These are phyloP conservation scores for Curvularia sp. DNA, from an alignment of 2,329 filamentous ascomycete genomes.

Conservation along the genomic window DNA sequence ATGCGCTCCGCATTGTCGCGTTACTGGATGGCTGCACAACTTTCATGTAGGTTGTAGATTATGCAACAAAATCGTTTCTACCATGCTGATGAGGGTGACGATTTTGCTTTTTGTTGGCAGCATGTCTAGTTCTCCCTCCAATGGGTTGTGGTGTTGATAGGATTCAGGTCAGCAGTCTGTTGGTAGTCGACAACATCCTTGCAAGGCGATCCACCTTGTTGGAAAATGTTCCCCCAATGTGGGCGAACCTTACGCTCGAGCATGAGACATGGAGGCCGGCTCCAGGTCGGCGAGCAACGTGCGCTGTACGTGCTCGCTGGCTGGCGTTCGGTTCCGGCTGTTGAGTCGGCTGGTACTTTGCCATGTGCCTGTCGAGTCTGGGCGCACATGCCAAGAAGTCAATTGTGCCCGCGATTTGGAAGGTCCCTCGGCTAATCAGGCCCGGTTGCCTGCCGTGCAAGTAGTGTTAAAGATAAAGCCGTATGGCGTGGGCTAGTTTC, in stretches of 20 bases:
- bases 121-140: background rate
- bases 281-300: background rate
- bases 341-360: background rate
- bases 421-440: conserved; percentile 11
- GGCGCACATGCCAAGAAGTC: background rate
- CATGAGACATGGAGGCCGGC: conserved; percentile 3
- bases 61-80: background rate
- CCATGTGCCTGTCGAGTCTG: background rate
- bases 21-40: background rate
- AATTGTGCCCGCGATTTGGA: conserved; percentile 10
- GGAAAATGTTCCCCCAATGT: conserved; percentile 6
- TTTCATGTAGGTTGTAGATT: background rate
- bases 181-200: background rate
- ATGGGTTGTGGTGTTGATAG: background rate
- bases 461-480: conserved; percentile 9
- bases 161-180: background rate
- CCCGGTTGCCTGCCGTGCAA: conserved; percentile 1
- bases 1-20: conserved; percentile 3
- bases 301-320: background rate
- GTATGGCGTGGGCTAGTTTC: background rate
- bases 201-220: background rate
- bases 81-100: background rate
- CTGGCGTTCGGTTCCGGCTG: background rate
- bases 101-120: background rate
- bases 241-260: background rate